Evolutionary conservation across 192 early-diverging fungal species (phyloP).

Genomic region (Lobosporangium transversale): DNA sequence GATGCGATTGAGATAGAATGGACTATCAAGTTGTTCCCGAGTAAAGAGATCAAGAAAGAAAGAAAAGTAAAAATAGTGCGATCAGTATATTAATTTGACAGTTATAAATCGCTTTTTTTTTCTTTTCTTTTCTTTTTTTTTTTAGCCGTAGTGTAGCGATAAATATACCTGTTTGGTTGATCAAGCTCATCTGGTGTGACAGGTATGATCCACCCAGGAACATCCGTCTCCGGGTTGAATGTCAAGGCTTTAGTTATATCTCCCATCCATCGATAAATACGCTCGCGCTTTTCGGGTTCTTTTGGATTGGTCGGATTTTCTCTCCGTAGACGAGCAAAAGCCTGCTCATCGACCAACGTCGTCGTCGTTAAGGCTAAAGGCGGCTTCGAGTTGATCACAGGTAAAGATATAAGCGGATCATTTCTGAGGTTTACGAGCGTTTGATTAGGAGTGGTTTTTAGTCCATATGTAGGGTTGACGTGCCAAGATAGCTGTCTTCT

Average conservation of each 20-base stretch:
- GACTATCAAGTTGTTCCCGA: too few relatives aligned
- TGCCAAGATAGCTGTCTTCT: too few relatives aligned
- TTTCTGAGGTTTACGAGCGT: too few relatives aligned
- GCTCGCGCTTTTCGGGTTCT: conserved; percentile 29
- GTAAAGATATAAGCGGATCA: too few relatives aligned
- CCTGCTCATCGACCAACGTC: conserved; percentile 11
- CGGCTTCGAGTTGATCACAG: not conserved
- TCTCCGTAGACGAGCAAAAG: conserved; percentile 30
- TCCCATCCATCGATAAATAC: conserved; percentile 35
- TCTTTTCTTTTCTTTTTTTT: not conserved
- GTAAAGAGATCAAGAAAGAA: not conserved
- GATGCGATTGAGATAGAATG: conserved; percentile 41
- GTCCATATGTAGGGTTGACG: too few relatives aligned
- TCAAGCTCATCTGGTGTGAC: conserved; percentile 32
- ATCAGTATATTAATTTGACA: too few relatives aligned
- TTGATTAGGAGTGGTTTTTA: too few relatives aligned
- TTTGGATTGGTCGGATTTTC: conserved; percentile 36
- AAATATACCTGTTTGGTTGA: conserved; percentile 29
- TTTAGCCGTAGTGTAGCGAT: too few relatives aligned
- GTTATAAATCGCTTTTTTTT: not conserved
- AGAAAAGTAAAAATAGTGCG: not conserved
- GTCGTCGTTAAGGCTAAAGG: conserved; percentile 2
- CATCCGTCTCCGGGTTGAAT: conserved; percentile 26
- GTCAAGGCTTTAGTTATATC: conserved; percentile 16
- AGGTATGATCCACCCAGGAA: conserved; percentile 46